Base-by-base conservation (phyloP, 2,329 filamentous ascomycete species). In the Huntiella savannae region DNA sequence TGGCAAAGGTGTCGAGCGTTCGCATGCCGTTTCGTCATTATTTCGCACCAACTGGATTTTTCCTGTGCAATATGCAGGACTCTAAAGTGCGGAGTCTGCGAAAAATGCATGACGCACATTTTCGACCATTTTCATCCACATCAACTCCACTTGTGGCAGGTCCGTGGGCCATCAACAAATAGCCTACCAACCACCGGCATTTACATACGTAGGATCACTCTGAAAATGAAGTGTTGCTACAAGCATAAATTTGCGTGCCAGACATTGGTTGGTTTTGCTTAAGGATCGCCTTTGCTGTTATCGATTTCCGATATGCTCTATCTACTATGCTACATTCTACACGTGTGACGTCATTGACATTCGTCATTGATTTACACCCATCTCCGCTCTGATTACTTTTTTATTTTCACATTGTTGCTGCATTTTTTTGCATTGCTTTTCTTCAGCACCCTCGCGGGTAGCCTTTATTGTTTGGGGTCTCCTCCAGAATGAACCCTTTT, bases 61-160 rank as follows among this genome's bases (percentile, higher is more conserved):
- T 28, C 22, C 22, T 28, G 22, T 28, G 22, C 22, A 28, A 28
- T 28, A 28, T 7, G 22, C 22, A 28, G 22, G 6, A 28, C 22
- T 28, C 22, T 28, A 10, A 28, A 28, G 22, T 28, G 22, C 22
- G 22, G 22, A 28, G 22, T 28, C 22, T 28, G 22, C 22, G 22
- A 47, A 47, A 47, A 43, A 38, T 32, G 33, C 39, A 12, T 37
- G 39, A 47, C 40, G 34, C 40, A 43, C 45, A 47, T 43, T 43
- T 15, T 28, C 22, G 22, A 34, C 33, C 33, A 47, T 47, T 42
- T 46, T 42, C 45, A 42, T 42, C 34, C 45, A 47, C 28, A 34
- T 36, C 40, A 37, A 35, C 39, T 42, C 45, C 40, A 47, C 41
- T 47, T 47, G 13, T 41, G 45, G 22, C 28, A 39, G 28, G 11